Evolutionary conservation across 2,329 filamentous ascomycete genomes (phyloP).

Genomic region (Xenosphaeropsis pyriputrescens): DNA sequence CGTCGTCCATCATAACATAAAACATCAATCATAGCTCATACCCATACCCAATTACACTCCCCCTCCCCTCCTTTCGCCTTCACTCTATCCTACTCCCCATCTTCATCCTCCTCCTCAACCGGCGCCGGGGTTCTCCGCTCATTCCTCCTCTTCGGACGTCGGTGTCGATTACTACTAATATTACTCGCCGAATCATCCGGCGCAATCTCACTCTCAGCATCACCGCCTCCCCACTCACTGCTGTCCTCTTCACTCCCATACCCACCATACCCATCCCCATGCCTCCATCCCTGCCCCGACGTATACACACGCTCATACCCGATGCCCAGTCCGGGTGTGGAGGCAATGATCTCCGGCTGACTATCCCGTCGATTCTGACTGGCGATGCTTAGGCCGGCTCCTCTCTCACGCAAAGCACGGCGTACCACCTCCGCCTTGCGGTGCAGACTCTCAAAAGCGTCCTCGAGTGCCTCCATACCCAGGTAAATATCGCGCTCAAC

Average conservation of each 20-base stretch:
- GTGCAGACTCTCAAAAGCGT: constrained; percentile 88
- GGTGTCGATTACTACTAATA: constrained; percentile 55
- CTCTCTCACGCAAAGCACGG: constrained; percentile 64
- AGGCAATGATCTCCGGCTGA: constrained; percentile 19
- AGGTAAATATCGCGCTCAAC: constrained; percentile 86
- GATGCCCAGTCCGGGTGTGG: constrained; percentile 24
- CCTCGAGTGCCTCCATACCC: constrained; percentile 88
- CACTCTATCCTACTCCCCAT: constrained; percentile 4
- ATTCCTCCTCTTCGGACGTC: constrained; percentile 50
- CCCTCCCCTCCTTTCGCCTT: too few relatives aligned
- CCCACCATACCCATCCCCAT: constrained; percentile 4
- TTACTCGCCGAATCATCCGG: constrained; percentile 74
- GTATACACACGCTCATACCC: constrained; percentile 17
- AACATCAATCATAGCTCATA: too few relatives aligned
- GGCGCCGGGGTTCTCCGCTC: constrained; percentile 59
- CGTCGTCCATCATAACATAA: too few relatives aligned
- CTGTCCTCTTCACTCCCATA: constrained; percentile 30
- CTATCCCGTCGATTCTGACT: constrained; percentile 13
- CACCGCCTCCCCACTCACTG: constrained; percentile 23
- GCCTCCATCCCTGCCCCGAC: background rate
- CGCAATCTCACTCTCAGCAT: constrained; percentile 45
- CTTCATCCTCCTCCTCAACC: constrained; percentile 54
- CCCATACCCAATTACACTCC: too few relatives aligned
- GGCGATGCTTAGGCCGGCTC: constrained; percentile 47
- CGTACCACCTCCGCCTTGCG: constrained; percentile 70